Conservation (phyloP, 1,139 yeast genomes). For the Diutina ranongensis region DNA sequence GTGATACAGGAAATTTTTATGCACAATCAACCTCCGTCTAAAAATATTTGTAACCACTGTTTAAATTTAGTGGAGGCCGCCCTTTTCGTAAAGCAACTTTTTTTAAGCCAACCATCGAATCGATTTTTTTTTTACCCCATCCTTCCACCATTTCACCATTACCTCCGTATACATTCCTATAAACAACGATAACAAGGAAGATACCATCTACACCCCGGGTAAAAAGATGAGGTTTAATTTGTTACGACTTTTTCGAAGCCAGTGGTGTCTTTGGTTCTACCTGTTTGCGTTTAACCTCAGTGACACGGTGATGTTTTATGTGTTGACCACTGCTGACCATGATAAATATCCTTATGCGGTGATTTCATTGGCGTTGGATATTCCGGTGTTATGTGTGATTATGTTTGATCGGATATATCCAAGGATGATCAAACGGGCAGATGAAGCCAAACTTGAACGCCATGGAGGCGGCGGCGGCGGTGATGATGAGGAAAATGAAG, state of each 20-base stretch:
- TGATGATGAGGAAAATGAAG: not conserved
- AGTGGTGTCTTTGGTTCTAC: conserved; percentile 3
- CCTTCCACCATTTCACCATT: not conserved
- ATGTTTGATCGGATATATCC: not conserved
- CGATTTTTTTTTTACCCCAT: no score
- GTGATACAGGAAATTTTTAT: no score
- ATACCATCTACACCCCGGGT: not conserved
- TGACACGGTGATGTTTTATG: not conserved
- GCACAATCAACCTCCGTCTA: no score
- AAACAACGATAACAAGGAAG: not conserved
- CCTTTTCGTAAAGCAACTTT: no score
- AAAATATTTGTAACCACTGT: no score
- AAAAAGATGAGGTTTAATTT: not conserved
- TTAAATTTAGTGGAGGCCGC: no score
- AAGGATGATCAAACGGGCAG: not conserved
- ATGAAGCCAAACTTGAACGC: no score
- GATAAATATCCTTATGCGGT: not conserved
- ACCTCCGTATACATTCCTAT: not conserved
- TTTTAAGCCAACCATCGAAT: no score
- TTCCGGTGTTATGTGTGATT: not conserved
- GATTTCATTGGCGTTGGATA: not conserved
- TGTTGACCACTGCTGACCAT: not conserved
- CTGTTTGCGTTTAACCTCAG: conserved; percentile 4
- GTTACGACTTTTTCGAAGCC: not conserved
- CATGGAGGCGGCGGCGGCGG: no score